phyloP scores from a whole-genome alignment of 2,329 filamentous ascomycete genomes.

The Ophiostoma perfectum region DNA sequence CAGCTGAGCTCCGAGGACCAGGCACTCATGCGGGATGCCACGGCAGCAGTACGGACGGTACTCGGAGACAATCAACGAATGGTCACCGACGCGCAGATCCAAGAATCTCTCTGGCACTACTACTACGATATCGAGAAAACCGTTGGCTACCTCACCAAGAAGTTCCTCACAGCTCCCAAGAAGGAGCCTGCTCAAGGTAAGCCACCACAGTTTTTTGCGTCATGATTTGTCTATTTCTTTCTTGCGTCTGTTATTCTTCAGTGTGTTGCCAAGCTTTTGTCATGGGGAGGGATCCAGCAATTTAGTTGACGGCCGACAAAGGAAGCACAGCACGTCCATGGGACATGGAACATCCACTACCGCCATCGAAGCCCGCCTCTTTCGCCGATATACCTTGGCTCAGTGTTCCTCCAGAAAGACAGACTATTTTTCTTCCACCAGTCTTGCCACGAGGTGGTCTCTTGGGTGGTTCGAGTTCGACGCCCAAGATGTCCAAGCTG shows the following conservation, averaged over 20 bases:
- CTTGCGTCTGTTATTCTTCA: neutral
- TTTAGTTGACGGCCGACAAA: constrained; percentile 20
- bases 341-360: constrained; percentile 16
- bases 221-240: neutral
- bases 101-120: constrained; percentile 91
- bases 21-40: constrained; percentile 56
- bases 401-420: constrained; percentile 60
- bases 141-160: constrained; percentile 71
- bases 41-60: constrained; percentile 58
- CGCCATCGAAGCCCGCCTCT: constrained; percentile 41
- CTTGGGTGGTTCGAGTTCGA: constrained; percentile 64
- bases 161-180: constrained; percentile 42
- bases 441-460: constrained; percentile 58
- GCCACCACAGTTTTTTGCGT: neutral
- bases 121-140: constrained; percentile 89
- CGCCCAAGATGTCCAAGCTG: constrained; percentile 79
- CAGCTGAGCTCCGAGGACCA: constrained; percentile 46
- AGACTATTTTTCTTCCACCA: constrained; percentile 58
- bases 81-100: constrained; percentile 61
- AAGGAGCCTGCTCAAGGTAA: constrained; percentile 25
- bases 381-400: constrained; percentile 87
- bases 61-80: constrained; percentile 57
- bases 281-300: neutral
- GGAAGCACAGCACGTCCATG: constrained; percentile 6
- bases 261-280: neutral